Conservation (phyloP, 805 yeast species). For the Candida montana region DNA sequence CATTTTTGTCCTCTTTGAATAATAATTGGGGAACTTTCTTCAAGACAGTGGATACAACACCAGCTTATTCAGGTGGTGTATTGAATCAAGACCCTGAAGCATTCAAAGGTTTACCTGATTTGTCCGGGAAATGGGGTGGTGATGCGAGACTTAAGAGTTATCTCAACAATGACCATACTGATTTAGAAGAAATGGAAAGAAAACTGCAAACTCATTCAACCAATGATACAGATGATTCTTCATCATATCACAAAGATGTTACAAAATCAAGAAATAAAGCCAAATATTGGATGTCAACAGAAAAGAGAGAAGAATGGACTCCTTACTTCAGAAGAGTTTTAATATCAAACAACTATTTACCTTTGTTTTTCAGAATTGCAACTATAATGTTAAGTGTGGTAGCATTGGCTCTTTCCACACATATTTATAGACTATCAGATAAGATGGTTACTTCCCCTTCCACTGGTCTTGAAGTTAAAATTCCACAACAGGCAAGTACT, state of each 20-base stretch:
- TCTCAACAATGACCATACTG: conserved; percentile 32
- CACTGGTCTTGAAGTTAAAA: conserved; percentile 15
- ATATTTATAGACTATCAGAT: conserved; percentile 43
- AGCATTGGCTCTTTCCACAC: conserved; percentile 68
- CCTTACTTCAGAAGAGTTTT: conserved; percentile 57
- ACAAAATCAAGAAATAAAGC: conserved; percentile 49
- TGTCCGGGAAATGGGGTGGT: conserved; percentile 66
- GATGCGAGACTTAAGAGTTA: conserved; percentile 54
- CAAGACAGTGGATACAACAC: conserved; percentile 41
- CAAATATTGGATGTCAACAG: conserved; percentile 64
- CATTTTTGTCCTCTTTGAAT: conserved; percentile 32
- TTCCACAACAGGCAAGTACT: conserved; percentile 81
- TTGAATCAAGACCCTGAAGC: conserved; percentile 20
- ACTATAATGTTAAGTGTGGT: conserved; percentile 54
- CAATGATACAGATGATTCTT: conserved; percentile 5
- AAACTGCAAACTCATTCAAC: background rate
- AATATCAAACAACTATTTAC: conserved; percentile 74
- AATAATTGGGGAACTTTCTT: conserved; percentile 49
- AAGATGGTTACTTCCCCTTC: conserved; percentile 16
- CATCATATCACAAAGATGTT: conserved; percentile 24
- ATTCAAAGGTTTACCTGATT: conserved; percentile 30
- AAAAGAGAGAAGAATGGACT: conserved; percentile 55
- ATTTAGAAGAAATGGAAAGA: conserved; percentile 5
- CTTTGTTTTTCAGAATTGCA: conserved; percentile 63
- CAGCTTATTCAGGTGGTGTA: conserved; percentile 27